Evolutionary conservation across 805 yeast genomes (phyloP).

Genomic region (Ogataea philodendri): DNA sequence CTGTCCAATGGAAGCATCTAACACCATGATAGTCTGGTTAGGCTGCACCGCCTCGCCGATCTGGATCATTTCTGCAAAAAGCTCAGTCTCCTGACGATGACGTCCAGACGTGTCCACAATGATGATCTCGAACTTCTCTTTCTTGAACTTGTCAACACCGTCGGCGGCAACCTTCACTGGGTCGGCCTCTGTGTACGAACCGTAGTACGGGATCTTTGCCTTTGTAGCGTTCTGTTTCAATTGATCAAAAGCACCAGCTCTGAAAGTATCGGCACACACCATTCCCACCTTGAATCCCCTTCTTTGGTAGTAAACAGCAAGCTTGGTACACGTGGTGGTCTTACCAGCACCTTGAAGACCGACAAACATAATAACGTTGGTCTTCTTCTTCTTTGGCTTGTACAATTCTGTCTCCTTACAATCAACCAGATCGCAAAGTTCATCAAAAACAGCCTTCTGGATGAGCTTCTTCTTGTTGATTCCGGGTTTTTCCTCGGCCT

Average conservation of each 20-base stretch:
- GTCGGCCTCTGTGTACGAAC: constrained; percentile 92
- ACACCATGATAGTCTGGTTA: constrained; percentile 95
- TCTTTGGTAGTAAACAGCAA: constrained; percentile 91
- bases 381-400: constrained; percentile 80
- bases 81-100: constrained; percentile 89
- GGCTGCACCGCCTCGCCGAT: constrained; percentile 86
- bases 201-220: constrained; percentile 91
- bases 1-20: constrained; percentile 97
- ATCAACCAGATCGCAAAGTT: constrained; percentile 82
- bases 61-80: constrained; percentile 93
- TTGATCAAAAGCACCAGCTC: constrained; percentile 99
- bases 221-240: constrained; percentile 95
- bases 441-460: constrained; percentile 93
- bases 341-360: constrained; percentile 99
- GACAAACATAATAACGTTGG: constrained; percentile 91
- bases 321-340: constrained; percentile 94
- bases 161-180: constrained; percentile 89
- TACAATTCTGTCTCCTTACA: constrained; percentile 47
- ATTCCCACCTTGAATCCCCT: constrained; percentile 93
- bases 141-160: constrained; percentile 89
- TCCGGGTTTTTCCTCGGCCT: constrained; percentile 50
- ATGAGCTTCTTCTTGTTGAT: constrained; percentile 73
- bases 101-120: constrained; percentile 98
- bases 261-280: constrained; percentile 98
- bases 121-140: constrained; percentile 87